Conservation (phyloP, 768 basidiomycete species). For the Suillus occidentalis region DNA sequence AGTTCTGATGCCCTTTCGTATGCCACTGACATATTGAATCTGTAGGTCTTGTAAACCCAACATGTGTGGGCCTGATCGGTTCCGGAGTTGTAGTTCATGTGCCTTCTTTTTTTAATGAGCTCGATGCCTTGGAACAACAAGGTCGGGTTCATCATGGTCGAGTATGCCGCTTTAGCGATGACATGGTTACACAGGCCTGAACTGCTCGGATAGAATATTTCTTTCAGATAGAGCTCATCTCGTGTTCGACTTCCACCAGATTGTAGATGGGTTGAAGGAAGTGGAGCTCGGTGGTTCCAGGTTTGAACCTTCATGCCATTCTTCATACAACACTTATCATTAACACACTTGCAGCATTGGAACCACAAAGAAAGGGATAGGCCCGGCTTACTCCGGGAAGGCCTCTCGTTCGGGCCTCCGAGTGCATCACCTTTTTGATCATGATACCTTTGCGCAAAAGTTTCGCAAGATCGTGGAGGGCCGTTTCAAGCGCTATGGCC, state of each 20-base stretch:
- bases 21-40: slow-evolving; percentile 1
- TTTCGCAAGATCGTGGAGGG: slow-evolving; percentile 97
- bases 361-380: slow-evolving; percentile 97
- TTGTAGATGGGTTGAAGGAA: slow-evolving; percentile 98
- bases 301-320: slow-evolving; percentile 33
- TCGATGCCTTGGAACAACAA: slow-evolving; percentile 81
- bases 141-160: slow-evolving; percentile 47
- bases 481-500: slow-evolving; percentile 95
- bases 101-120: slow-evolving; percentile 91
- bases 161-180: slow-evolving; percentile 2
- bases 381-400: slow-evolving; percentile 97
- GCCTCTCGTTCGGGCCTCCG: slow-evolving; percentile 94
- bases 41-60: slow-evolving; percentile 80
- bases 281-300: slow-evolving; percentile 92
- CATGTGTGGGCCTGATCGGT: slow-evolving; percentile 86
- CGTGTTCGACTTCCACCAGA: slow-evolving; percentile 99
- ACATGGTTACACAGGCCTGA: slow-evolving; percentile 57
- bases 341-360: slow-evolving; percentile 66
- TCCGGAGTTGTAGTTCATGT: slow-evolving; percentile 95
- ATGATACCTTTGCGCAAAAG: slow-evolving; percentile 79
- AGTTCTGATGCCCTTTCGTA: slow-evolving; percentile 6
- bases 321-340: neutral
- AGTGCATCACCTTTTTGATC: slow-evolving; percentile 94
- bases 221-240: slow-evolving; percentile 96
- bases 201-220: slow-evolving; percentile 81